phyloP scores from a whole-genome alignment of 139 green algal genomes.

The Chlorella sp. region DNA sequence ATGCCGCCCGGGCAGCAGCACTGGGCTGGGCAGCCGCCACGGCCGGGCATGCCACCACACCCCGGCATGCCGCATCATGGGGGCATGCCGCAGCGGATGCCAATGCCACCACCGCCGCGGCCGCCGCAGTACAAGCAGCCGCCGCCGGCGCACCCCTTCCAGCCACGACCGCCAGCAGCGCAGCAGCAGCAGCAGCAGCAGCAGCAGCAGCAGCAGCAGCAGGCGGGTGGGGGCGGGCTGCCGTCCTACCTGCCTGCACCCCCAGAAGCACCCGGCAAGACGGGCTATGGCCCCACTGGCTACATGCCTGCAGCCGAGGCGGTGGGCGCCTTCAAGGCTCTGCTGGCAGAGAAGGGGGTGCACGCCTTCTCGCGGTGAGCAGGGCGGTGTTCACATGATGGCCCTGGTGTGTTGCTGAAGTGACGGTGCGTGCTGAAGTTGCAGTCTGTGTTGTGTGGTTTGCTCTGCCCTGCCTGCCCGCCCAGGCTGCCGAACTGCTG shows the following conservation, averaged over 20 bases:
- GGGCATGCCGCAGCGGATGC: too few species aligned
- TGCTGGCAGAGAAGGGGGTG: slow-evolving; percentile 72
- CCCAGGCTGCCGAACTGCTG: too few species aligned
- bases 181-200: not conserved
- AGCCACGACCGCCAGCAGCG: not conserved
- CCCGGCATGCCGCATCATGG: too few species aligned
- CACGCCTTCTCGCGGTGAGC: slow-evolving; percentile 58
- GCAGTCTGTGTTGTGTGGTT: too few species aligned
- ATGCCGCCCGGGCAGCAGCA: not conserved
- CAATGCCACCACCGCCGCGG: not conserved
- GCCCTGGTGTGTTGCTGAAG: too few species aligned
- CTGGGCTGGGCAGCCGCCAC: not conserved
- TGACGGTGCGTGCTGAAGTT: too few species aligned
- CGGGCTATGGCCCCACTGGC: slow-evolving; percentile 4
- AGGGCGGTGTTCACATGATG: too few species aligned
- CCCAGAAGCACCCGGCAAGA: not conserved
- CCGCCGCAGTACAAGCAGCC: not conserved
- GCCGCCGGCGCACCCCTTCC: not conserved
- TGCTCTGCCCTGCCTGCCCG: too few species aligned
- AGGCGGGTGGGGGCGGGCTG: not conserved
- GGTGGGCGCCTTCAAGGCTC: slow-evolving; percentile 61
- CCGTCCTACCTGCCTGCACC: not conserved
- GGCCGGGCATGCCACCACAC: too few species aligned
- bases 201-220: not conserved
- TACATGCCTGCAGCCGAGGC: slow-evolving; percentile 4